A percentile compares a stretch with the other conserved stretches of the same genome.
phyloP scores from a whole-genome alignment of 305 asterid genomes.

The Fraxinus floribunda region DNA sequence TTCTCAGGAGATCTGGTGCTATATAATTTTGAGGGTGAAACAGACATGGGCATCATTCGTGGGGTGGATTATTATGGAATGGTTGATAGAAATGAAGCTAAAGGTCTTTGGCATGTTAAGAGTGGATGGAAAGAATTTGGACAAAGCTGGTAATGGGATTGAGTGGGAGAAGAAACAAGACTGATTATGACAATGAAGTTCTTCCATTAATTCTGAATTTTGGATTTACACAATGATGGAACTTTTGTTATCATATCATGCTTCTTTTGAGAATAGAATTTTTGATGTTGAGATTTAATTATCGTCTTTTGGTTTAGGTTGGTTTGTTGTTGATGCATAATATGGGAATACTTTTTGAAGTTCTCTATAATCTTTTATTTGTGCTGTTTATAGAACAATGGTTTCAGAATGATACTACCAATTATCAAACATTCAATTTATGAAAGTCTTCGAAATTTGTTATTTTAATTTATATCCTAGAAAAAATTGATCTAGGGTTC shows the following conservation, averaged over 20 bases:
- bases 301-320: not conserved
- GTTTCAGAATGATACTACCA: not conserved
- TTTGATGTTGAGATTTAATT: not conserved
- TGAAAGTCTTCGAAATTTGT: not conserved
- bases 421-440: not conserved
- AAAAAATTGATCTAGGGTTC: not conserved
- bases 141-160: constrained; percentile 43
- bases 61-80: constrained; percentile 91
- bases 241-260: not conserved
- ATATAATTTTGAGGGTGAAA: constrained; percentile 67
- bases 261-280: not conserved
- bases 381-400: not conserved
- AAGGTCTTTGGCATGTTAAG: constrained; percentile 83
- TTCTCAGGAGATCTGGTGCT: no score
- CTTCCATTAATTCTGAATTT: not conserved
- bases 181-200: constrained; percentile 47
- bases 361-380: not conserved
- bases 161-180: constrained; percentile 89
- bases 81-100: constrained; percentile 75
- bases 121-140: constrained; percentile 57
- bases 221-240: not conserved
- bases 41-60: constrained; percentile 69
- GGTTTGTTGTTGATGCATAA: not conserved
- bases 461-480: not conserved
- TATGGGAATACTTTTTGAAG: not conserved